phyloP scores from a whole-genome alignment of 2,329 filamentous ascomycete species.

The Ophiostoma perfectum region DNA sequence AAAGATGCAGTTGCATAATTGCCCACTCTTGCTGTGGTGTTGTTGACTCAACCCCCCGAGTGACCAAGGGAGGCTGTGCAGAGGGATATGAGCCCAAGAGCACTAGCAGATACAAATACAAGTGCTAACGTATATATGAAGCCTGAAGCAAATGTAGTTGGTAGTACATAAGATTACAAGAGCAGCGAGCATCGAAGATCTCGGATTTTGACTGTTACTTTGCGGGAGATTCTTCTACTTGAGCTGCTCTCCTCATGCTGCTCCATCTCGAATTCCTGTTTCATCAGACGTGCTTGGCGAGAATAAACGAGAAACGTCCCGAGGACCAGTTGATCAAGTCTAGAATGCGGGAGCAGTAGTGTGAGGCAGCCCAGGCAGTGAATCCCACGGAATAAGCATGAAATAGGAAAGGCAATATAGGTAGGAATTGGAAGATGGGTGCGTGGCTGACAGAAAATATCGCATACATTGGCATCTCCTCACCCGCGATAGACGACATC shows the following conservation, averaged over 20 bases:
- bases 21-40: background rate
- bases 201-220: background rate
- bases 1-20: background rate
- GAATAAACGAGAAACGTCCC: background rate
- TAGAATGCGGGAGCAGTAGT: background rate
- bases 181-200: background rate
- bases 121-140: no score
- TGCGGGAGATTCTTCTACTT: background rate
- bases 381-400: background rate
- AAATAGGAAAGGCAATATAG: background rate
- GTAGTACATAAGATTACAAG: no score
- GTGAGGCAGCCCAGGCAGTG: constrained; percentile 6
- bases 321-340: background rate
- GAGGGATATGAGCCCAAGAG: background rate
- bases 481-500: no score
- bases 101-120: background rate
- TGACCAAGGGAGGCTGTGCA: background rate
- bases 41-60: background rate
- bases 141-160: background rate
- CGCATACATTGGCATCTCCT: background rate
- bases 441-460: constrained; percentile 3
- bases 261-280: background rate
- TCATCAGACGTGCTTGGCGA: constrained; percentile 7
- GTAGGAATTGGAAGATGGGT: background rate
- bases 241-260: background rate